Evolutionary conservation across 2,329 filamentous ascomycete species (phyloP), one percentile per base, ranked within the genome.

Genomic region (Penicillium griseofulvum): DNA sequence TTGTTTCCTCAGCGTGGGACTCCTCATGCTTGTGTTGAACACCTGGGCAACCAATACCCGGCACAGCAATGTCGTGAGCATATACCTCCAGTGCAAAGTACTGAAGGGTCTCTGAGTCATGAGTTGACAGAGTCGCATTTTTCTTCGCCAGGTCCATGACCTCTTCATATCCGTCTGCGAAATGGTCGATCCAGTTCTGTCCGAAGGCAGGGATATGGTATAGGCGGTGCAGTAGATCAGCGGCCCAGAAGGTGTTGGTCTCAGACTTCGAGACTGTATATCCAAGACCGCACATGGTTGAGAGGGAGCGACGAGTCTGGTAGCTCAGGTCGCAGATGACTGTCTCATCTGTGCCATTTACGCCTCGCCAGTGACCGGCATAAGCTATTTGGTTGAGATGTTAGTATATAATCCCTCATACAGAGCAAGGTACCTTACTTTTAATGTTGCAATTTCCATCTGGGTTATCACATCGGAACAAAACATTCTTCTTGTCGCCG

Each of bases 251-350:
- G 37, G 80, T 79, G 69, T 85, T 86, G 16, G 83, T 79, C 26
- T 78, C 71, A 5, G 78, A 80, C 12, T 73, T 72, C 6, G 84
- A 78, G 8, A 89, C 81, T 8, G 79, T 84, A 72, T 87, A 88
- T 48, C 86, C 87, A 17, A 80, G 74, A 26, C 78, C 79, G 69
- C 87, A 89, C 65, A 89, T 76, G 29, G 80, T 78, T 48, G 80
- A 76, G 8, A 89, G 80, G 19, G 78, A 80, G 34, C 78, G 80
- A 46, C 86, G 83, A 44, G 78, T 78, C 36, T 74, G 66, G 70
- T 84, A 89, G 1, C 85, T 87, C 1, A 82, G 75, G 5, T 80
- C 78, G 71, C 87, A 89, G 70, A 89, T 88, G 60, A 89, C 87
- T 2, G 86, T 89, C 71, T 89, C 86, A 0, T 78, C 72, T 3